Base-by-base conservation (phyloP, 164 flowering plant genomes). In the Piper betle region DNA sequence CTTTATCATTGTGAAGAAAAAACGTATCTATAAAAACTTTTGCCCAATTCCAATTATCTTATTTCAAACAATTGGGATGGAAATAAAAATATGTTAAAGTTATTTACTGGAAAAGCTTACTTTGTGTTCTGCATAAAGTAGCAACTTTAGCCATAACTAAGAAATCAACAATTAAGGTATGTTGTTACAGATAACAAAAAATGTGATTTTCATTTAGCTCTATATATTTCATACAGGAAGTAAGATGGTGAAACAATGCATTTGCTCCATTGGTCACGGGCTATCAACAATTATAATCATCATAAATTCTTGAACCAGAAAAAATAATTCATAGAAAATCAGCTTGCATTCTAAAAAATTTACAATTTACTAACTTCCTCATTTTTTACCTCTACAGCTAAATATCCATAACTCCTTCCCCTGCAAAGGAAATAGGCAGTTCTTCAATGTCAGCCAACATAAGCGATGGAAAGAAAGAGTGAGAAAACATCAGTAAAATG, bases 361-460 rank as follows among this genome's bases (percentile, higher is more conserved):
- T 20, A n/a, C 17, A 53, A 8, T n/a, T 7, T 16, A 15, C 16
- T 25, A 12, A 55, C 53, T 6, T 6, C 38, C 20, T 4, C n/a
- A 53, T 53, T 53, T 46, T 38, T 17, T 61, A 52, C 74, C 39
- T 61, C 56, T 77, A 77, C 20, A 55, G 1, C 33, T 71, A 69
- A 39, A 68, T 59, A 53, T 75, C 77, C 50, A 66, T 65, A 66
- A 73, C 79, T 46, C 77, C 73, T 71, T 78, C 79, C 37, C 81
- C 81, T 78, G 76, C 68, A 62, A 66, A 39, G 18, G 12, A 37
- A 25, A 58, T 13, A 1, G 11, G 16, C 6, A 18, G 17, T 19
- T 55, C 11, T 18, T 53, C 5, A 5, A 33, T n/a, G 6, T 18
- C 33, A 25, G 33, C 33, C 33, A 25, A 25, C 33, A 2, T 2